Percentiles rank a stretch among this genome's conserved stretches.
Evolutionary conservation across 345 rosid species (phyloP).

Genomic region (Rhodamnia rubescens): DNA sequence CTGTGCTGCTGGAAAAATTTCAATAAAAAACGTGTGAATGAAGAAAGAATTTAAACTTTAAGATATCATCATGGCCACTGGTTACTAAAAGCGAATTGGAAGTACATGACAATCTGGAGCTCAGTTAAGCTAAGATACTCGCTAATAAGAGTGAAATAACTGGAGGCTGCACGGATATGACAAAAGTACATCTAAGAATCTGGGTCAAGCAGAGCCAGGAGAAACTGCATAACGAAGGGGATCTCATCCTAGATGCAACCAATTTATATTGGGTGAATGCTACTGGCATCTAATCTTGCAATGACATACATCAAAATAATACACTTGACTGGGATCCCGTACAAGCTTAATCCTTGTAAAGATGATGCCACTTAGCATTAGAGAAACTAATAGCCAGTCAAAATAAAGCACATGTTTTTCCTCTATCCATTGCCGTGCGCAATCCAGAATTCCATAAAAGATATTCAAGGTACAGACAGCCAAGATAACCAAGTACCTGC

Average conservation of each 20-base stretch:
- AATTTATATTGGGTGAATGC: not conserved
- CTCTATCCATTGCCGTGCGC: not conserved
- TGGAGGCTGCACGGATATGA: not conserved
- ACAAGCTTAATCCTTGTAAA: not conserved
- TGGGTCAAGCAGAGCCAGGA: not conserved
- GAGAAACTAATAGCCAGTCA: not conserved
- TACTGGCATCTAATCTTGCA: not conserved
- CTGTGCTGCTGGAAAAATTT: not conserved
- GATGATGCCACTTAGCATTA: not conserved
- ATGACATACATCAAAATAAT: not conserved
- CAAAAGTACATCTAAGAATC: not conserved
- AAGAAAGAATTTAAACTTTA: not conserved
- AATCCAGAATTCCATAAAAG: not conserved
- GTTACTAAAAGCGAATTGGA: not conserved
- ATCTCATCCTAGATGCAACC: not conserved
- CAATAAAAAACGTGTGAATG: not conserved
- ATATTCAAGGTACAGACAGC: not conserved
- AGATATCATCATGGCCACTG: not conserved
- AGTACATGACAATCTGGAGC: not conserved
- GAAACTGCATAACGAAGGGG: not conserved
- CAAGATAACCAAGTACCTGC: constrained; percentile 49
- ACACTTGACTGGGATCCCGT: not conserved
- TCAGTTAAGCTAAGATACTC: not conserved
- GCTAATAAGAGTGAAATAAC: not conserved
- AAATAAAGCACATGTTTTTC: not conserved